These are phyloP conservation scores for Anisodus acutangulus DNA, from an alignment of 257 asterid species.

Conservation along the genomic window DNA sequence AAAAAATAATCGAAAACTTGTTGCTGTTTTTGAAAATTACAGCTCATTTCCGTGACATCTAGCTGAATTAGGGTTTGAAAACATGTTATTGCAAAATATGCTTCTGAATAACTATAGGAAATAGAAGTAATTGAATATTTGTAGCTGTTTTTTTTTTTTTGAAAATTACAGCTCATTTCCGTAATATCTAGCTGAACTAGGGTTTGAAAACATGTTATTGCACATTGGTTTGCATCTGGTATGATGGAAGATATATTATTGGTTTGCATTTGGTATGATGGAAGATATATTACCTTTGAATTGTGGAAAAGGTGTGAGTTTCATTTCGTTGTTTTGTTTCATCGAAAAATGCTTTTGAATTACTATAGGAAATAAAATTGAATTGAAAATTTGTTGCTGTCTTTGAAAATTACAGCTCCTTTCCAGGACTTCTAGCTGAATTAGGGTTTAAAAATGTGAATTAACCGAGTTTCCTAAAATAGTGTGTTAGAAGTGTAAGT, in stretches of 20 bases:
- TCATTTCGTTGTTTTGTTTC: neutral
- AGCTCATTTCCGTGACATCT: neutral
- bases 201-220: neutral
- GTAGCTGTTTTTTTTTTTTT: no score
- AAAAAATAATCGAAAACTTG: neutral
- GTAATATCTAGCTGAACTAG: neutral
- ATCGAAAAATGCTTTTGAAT: neutral
- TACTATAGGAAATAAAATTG: no score
- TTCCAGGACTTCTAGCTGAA: neutral
- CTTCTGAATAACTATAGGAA: neutral
- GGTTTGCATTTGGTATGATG: neutral
- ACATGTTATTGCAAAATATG: neutral
- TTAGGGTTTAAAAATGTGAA: neutral
- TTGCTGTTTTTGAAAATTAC: neutral
- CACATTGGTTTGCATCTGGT: neutral
- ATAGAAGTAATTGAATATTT: no score
- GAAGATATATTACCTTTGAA: conserved; percentile 3
- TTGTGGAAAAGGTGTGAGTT: conserved; percentile 54
- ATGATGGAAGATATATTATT: neutral
- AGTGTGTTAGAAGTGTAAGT: no score
- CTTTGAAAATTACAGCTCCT: neutral
- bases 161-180: neutral
- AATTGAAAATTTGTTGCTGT: neutral
- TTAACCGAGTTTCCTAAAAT: no score
- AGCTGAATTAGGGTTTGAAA: neutral